These are phyloP conservation scores for Sphaerulina vaccinii DNA, from an alignment of 2,329 filamentous ascomycete species.

Conservation along the genomic window DNA sequence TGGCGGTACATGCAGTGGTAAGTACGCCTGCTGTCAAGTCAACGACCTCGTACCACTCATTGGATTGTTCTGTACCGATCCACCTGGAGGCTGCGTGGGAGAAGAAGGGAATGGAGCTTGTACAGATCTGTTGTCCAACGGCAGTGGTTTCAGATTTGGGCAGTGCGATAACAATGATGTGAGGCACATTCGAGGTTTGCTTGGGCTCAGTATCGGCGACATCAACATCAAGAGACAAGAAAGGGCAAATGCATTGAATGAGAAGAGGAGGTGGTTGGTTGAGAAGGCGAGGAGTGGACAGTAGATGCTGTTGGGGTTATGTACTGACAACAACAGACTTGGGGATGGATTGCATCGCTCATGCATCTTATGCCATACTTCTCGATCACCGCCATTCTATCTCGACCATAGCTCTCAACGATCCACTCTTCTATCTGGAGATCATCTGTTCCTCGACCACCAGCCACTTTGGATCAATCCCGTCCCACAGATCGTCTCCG, in stretches of 20 bases:
- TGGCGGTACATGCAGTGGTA: slow-evolving; percentile 16
- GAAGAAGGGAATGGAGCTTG: slow-evolving; percentile 6
- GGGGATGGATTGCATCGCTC: no score
- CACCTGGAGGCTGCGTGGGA: slow-evolving; percentile 20
- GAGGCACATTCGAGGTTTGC: not conserved
- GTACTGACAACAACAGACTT: no score
- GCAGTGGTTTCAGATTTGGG: not conserved
- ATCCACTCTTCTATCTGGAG: not conserved
- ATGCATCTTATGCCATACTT: no score
- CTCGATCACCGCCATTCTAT: no score
- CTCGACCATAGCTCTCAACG: no score
- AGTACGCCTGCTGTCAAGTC: slow-evolving; percentile 23
- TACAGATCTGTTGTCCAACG: not conserved
- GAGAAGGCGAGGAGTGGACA: not conserved
- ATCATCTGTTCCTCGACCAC: not conserved
- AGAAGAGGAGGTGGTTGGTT: slow-evolving; percentile 1
- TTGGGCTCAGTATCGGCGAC: not conserved
- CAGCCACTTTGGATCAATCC: not conserved
- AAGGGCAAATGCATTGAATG: not conserved
- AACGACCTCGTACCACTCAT: slow-evolving; percentile 19
- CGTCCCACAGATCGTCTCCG: not conserved
- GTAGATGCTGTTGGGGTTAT: no score
- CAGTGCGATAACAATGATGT: not conserved
- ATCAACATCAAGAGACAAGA: not conserved
- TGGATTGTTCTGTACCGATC: slow-evolving; percentile 24